Conservation (phyloP, 352 stramenopile genomes). For the Globisporangium camurandrum region DNA sequence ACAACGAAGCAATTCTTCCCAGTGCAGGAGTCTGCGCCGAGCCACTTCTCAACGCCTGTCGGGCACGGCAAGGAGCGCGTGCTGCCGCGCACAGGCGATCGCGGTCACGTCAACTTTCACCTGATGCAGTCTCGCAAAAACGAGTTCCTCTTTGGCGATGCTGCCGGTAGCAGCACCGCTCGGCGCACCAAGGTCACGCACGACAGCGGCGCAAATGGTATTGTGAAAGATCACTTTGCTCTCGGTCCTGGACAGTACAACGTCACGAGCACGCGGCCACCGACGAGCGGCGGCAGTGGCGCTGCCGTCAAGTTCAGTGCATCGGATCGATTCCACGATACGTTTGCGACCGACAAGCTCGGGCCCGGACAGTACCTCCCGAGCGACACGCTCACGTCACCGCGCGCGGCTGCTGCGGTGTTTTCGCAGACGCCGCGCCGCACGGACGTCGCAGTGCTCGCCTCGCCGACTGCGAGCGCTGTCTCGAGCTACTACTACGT, state of each 20-base stretch:
- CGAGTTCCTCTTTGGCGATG: slow-evolving; percentile 25
- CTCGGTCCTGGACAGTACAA: slow-evolving; percentile 58
- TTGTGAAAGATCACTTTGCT: slow-evolving; percentile 36
- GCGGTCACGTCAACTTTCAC: slow-evolving; percentile 43
- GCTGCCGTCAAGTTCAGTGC: slow-evolving; percentile 48
- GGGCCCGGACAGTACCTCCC: slow-evolving; percentile 47
- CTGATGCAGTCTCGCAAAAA: slow-evolving; percentile 22
- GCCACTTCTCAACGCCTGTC: slow-evolving; percentile 9
- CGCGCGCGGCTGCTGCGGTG: slow-evolving; percentile 24
- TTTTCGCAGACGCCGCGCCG: slow-evolving; percentile 46
- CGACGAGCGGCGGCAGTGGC: slow-evolving; percentile 4
- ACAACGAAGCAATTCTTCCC: slow-evolving; percentile 32
- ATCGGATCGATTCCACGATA: slow-evolving; percentile 47
- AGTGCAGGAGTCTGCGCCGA: slow-evolving; percentile 1
- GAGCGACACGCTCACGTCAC: slow-evolving; percentile 22
- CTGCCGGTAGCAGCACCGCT: slow-evolving; percentile 5
- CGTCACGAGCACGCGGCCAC: slow-evolving; percentile 15
- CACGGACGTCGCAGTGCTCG: slow-evolving; percentile 20
- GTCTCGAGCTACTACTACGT: slow-evolving; percentile 61
- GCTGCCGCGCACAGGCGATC: slow-evolving; percentile 11
- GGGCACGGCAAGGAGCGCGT: slow-evolving; percentile 21
- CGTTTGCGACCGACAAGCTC: slow-evolving; percentile 25
- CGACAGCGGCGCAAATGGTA: slow-evolving; percentile 7
- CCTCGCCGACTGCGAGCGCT: slow-evolving; percentile 29
- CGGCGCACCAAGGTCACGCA: slow-evolving; percentile 12